Base-by-base conservation (phyloP, 441 rosid species). In the Adansonia grandidieri region DNA sequence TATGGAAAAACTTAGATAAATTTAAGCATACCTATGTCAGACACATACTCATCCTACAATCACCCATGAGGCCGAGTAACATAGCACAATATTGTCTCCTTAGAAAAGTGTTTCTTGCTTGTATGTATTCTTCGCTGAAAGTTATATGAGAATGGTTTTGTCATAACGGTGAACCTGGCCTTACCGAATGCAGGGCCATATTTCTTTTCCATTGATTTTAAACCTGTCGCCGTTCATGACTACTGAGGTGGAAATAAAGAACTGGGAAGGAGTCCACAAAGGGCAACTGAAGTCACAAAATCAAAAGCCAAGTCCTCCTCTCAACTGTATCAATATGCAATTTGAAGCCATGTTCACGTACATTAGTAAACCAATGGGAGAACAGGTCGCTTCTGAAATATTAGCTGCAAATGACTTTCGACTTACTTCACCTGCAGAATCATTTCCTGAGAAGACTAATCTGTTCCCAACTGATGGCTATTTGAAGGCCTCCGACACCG, bases 131-230 rank as follows among this genome's bases (percentile, higher is more conserved):
- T 58, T 68, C 20, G 1, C 9, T 58, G 57, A 63, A 73, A 64
- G 75, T 71, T 42, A 44, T 61, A 51, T 44, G 72, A 72, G 60
- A 48, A 74, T 50, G 40, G 20, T 54, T 51, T 53, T 56, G 40
- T 70, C 74, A 54, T 77, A 71, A 74, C 45, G n/a, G 7, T 48
- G n/a, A 76, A 45, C 58, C n/a, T 57, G 48, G 2, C 51, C 6
- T 78, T 80, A 58, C 79, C 80, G 67, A 65, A 81, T 85, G 81
- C 62, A 93, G 99, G 98, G 98, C 24, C 95, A 93, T 80, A 78
- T 93, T 61, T 73, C 83, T 9, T 93, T 93, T 83, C 95, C 97
- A 5, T 81, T 88, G 63, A 84, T 88, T 72, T 83, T 96, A 83
- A 82, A 96, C 87, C 84, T 93, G 80, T 90, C 81, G 53, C 85